phyloP scores from a whole-genome alignment of 2,329 filamentous ascomycete genomes.

The Rhynchosporium secalis region DNA sequence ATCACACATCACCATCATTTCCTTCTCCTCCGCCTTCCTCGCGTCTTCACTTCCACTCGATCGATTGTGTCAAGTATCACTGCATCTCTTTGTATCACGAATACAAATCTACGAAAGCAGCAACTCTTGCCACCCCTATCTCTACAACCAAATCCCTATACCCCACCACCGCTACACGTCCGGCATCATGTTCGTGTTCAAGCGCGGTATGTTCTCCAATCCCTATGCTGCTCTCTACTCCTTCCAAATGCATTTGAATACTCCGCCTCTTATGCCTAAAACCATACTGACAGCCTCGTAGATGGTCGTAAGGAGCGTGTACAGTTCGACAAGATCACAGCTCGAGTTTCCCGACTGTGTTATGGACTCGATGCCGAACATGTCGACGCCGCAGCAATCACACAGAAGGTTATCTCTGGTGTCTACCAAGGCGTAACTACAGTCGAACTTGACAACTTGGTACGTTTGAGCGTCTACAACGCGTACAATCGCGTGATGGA shows the following conservation, averaged over 20 bases:
- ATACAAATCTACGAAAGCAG: conserved; percentile 22
- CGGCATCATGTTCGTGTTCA: conserved; percentile 41
- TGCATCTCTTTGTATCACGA: conserved; percentile 14
- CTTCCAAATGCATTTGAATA: neutral
- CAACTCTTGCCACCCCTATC: conserved; percentile 13
- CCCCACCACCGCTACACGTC: conserved; percentile 22
- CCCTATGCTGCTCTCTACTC: neutral
- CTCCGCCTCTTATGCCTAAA: too few relatives aligned
- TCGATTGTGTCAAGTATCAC: conserved; percentile 23
- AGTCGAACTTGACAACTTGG: conserved; percentile 92
- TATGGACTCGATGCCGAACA: conserved; percentile 95
- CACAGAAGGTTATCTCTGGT: conserved; percentile 98
- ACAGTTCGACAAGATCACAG: conserved; percentile 99
- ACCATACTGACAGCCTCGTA: conserved; percentile 43
- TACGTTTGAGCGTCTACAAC: conserved; percentile 51
- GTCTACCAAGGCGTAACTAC: conserved; percentile 98
- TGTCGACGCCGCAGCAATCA: conserved; percentile 96
- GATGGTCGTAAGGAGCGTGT: conserved; percentile 99
- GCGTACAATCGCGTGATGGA: conserved; percentile 12
- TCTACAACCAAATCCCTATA: neutral
- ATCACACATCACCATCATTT: conserved; percentile 23
- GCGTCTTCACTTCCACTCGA: conserved; percentile 15
- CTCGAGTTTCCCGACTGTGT: conserved; percentile 94
- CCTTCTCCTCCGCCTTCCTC: conserved; percentile 19
- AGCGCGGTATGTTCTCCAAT: conserved; percentile 39